Evolutionary conservation across 2,329 filamentous ascomycete species (phyloP).

Genomic region (Neofusicoccum cordaticola): DNA sequence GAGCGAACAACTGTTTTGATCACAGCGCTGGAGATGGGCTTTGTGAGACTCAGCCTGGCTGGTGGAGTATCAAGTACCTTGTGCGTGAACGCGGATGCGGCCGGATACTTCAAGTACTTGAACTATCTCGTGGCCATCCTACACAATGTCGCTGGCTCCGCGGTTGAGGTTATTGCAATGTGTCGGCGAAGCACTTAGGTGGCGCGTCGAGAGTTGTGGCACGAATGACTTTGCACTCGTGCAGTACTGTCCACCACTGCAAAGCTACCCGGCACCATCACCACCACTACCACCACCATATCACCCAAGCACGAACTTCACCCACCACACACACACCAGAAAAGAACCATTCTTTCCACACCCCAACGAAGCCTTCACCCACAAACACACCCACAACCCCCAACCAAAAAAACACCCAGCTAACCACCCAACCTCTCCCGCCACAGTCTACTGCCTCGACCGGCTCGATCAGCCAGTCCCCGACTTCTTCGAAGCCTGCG

Average conservation of each 20-base stretch:
- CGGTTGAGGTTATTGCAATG: not conserved
- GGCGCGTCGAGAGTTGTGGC: too few relatives aligned
- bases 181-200: too few relatives aligned
- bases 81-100: not conserved
- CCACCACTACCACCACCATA: too few relatives aligned
- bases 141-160: too few relatives aligned
- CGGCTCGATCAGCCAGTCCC: conserved; percentile 53
- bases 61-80: not conserved
- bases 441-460: conserved; percentile 62
- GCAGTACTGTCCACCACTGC: too few relatives aligned
- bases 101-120: not conserved
- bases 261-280: too few relatives aligned
- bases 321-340: too few relatives aligned
- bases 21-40: not conserved
- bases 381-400: not conserved
- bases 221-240: too few relatives aligned
- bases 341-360: too few relatives aligned
- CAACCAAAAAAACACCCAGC: not conserved
- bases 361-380: not conserved
- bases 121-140: not conserved
- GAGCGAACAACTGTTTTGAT: not conserved
- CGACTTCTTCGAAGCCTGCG: conserved; percentile 62
- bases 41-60: not conserved
- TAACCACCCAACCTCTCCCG: not conserved
- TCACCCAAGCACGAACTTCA: too few relatives aligned